Evolutionary conservation across 805 yeast genomes (phyloP), one percentile per base, ranked within the genome.

Genomic region (Monosporozyma yasuniensis): DNA sequence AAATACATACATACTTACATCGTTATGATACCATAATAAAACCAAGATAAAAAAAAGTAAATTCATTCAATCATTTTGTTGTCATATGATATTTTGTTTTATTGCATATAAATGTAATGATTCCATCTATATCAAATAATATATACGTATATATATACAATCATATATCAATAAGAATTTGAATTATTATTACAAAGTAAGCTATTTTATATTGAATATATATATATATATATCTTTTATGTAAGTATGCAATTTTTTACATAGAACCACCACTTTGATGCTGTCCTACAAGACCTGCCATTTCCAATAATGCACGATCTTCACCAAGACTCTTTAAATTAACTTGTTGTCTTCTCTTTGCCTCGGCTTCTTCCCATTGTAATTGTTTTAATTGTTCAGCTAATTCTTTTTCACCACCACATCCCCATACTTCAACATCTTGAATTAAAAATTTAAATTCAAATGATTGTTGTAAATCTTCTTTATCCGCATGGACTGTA

Each of bases 281-380:
- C 44, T 72, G 72, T 0, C 83, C 82, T 11, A 80, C 71, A 3
- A 80, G 50, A 0, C 84, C 83, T 0, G 87, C 96, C 87, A 90
- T 76, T 56, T 89, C 97, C 54, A 90, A 68, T 45, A 90, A 71
- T 0, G 96, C 95, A 50, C 88, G 68, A 47, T 88, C 96, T 58
- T 90, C 97, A 1, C 86, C 85, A 56, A 84, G 61, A 50, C 76
- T 77, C 47, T 76, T 73, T 30, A 82, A 56, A 59, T 89, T 87
- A 2, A 89, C 77, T 27, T 78, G 73, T 58, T 83, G 84, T 47
- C 97, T 72, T 35, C 88, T 82, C 56, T 80, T 77, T 0, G 95
- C 95, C 62, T 88, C 96, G 46, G 80, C 72, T 60, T 83, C 84
- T 61, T 91, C 97, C 96, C 96, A 89, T 57, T 83, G 89, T 93